Base-by-base conservation (phyloP, 2,329 filamentous ascomycete genomes). In the Pleoardoris graminearum region DNA sequence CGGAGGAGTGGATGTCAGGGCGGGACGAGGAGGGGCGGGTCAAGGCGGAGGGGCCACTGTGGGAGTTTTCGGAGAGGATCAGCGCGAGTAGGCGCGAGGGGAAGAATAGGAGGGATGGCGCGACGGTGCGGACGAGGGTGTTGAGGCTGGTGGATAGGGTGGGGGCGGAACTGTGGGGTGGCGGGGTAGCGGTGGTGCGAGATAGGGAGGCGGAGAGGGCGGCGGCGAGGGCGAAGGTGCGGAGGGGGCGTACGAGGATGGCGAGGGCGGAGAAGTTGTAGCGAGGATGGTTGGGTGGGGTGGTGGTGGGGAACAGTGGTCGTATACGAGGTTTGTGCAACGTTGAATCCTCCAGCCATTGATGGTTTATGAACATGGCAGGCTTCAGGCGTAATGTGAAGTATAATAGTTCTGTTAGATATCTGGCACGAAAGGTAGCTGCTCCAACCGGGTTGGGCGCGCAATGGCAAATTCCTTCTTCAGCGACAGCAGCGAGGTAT, bases 61-160 rank as follows among this genome's bases (percentile, higher is more conserved):
- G 94, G 94, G 85, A 91, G 50, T 96, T 97, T 66, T 93, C 89
- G 4, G 91, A 96, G 71, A 83, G 87, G 68, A 96, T 99, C 58
- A 90, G 91, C 7, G 82, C 85, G 44, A 89, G 85, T 38, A 81
- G 94, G 27, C 82, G 93, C 37, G 94, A 97, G 76, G 94, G 94
- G 7, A 99, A 97, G 83, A 97, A 97, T 70, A 80, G 94, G 19
- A 82, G 93, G n/a, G 94, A 99, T 71, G 92, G 92, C 11, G 89
- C 88, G 1, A 96, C 91, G 0, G 92, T 97, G 3, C 89, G 87
- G 62, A 89, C 83, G 11, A 82, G 94, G 17, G 93, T 99, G 10
- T 74, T 97, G 32, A 78, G 80, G 6, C 79, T 97, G 61, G 87
- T 89, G 7, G 91, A 96, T 66, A 73, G 81, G 41, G 80, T 96